phyloP scores from a whole-genome alignment of 768 basidiomycete species.

The Suillus bovinus region DNA sequence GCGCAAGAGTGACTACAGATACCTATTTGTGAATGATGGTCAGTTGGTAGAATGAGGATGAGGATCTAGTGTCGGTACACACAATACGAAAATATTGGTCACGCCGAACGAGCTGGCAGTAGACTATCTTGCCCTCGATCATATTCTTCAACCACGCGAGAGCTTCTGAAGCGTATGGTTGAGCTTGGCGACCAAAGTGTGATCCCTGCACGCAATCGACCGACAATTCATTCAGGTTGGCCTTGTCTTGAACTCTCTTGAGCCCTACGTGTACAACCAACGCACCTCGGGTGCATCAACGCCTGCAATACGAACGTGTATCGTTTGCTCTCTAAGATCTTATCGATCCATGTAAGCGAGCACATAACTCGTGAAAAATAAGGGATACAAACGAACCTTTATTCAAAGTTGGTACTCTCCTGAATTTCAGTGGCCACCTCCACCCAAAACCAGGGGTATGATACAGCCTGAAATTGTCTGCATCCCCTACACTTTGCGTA shows the following conservation, averaged over 20 bases:
- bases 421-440: constrained; percentile 70
- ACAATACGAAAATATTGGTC: constrained; percentile 89
- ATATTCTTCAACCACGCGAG: constrained; percentile 65
- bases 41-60: neutral
- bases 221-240: neutral
- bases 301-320: constrained; percentile 87
- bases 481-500: constrained; percentile 70
- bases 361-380: neutral
- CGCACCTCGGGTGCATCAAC: constrained; percentile 91
- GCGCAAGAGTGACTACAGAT: constrained; percentile 57
- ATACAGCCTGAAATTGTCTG: constrained; percentile 82
- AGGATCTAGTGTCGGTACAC: constrained; percentile 24
- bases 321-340: constrained; percentile 80
- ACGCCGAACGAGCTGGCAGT: constrained; percentile 68
- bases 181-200: constrained; percentile 82
- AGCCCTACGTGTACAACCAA: neutral
- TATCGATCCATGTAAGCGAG: neutral
- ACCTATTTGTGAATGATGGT: constrained; percentile 46
- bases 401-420: constrained; percentile 54
- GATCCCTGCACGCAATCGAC: constrained; percentile 46
- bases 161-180: constrained; percentile 74
- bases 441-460: constrained; percentile 83
- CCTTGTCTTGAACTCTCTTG: neutral
- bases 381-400: constrained; percentile 47
- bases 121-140: constrained; percentile 59